Conservation (phyloP, 352 stramenopile genomes). For the Pythium apleroticum region DNA sequence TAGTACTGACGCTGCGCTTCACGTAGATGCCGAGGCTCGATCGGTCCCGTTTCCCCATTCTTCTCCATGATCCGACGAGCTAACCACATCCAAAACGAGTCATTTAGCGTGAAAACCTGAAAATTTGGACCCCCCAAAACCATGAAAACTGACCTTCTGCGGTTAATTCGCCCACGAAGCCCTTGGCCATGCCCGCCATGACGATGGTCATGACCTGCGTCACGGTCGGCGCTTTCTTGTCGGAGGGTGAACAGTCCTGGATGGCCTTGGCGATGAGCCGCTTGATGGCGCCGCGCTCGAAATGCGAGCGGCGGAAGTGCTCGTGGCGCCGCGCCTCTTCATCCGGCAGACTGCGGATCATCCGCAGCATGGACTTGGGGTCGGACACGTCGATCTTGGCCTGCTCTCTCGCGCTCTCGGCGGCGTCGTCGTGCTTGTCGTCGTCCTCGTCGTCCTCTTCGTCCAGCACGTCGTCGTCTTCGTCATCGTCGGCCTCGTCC, state of each 20-base stretch:
- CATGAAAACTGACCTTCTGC: conserved; percentile 51
- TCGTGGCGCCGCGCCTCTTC: conserved; percentile 69
- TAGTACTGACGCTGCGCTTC: conserved; percentile 87
- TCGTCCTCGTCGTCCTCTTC: conserved; percentile 24
- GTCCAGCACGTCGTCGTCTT: conserved; percentile 37
- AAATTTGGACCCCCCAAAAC: background rate
- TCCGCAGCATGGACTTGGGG: conserved; percentile 67
- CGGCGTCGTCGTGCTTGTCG: conserved; percentile 3
- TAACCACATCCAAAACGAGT: conserved; percentile 22
- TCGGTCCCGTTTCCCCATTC: conserved; percentile 72
- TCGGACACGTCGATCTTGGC: conserved; percentile 54
- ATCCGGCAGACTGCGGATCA: conserved; percentile 68
- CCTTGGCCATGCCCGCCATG: conserved; percentile 87
- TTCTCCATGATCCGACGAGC: conserved; percentile 80
- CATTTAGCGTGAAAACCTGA: background rate
- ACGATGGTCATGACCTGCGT: conserved; percentile 88
- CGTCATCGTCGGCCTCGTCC: conserved; percentile 30
- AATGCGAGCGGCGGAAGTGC: conserved; percentile 82
- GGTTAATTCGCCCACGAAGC: conserved; percentile 78
- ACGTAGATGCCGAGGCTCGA: conserved; percentile 69
- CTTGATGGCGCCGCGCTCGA: conserved; percentile 81
- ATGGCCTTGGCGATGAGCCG: conserved; percentile 81
- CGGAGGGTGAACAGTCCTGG: conserved; percentile 52
- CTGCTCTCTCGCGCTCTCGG: conserved; percentile 1
- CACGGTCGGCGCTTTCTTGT: conserved; percentile 57